Conservation (phyloP, 176 grass and related monocot species). For the Musa troglodytarum region DNA sequence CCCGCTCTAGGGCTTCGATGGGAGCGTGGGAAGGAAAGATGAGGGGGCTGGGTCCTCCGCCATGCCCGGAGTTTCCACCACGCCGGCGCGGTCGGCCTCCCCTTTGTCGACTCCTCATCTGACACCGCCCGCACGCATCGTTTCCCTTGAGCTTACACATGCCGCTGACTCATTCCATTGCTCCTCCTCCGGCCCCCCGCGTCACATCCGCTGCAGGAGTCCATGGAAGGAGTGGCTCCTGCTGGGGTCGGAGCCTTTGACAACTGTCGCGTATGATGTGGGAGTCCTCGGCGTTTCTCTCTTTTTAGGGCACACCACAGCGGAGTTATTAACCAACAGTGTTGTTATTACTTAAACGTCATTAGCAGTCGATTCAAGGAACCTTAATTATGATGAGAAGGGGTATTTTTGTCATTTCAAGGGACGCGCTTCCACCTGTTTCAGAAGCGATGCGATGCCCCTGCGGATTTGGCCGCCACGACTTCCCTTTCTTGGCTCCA, state of each 20-base stretch:
- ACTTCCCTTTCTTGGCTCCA: no score
- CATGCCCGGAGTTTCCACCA: not conserved
- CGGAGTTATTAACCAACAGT: no score
- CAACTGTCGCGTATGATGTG: no score
- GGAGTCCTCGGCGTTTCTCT: not conserved
- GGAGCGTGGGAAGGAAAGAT: no score
- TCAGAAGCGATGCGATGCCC: no score
- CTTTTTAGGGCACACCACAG: not conserved
- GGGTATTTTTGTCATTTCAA: no score
- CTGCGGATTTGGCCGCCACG: no score
- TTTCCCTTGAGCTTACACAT: constrained; percentile 45
- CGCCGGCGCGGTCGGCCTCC: constrained; percentile 24
- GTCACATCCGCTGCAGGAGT: not conserved
- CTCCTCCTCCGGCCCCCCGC: not conserved
- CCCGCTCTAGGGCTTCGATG: constrained; percentile 6
- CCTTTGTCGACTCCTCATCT: constrained; percentile 23
- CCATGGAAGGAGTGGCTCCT: not conserved
- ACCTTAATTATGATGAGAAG: no score
- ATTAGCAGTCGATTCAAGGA: no score
- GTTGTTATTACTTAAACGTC: no score
- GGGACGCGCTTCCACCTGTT: no score
- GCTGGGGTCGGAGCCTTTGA: not conserved
- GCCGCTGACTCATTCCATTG: not conserved
- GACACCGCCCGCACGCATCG: constrained; percentile 37
- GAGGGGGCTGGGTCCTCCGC: not conserved